A percentile compares a stretch with the other conserved stretches of the same genome.
Evolutionary conservation across 2,329 filamentous ascomycete species (phyloP).

Genomic region (Blumeria hordei): DNA sequence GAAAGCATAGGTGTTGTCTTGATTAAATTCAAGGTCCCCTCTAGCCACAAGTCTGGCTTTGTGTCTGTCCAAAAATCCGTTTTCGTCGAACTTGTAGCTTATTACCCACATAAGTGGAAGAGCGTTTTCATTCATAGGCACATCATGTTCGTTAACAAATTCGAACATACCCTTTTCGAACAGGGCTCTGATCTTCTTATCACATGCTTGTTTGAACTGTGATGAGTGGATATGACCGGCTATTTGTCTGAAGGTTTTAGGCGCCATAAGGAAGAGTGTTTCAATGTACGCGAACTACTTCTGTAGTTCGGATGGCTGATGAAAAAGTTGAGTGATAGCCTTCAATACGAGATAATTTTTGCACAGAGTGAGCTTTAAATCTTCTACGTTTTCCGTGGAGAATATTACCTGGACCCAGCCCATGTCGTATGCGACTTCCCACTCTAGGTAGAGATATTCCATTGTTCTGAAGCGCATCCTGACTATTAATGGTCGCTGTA

Average conservation of each 20-base stretch:
- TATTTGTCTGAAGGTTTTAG: background rate
- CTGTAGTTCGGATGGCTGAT: background rate
- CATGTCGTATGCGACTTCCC: background rate
- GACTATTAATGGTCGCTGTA: too few relatives aligned
- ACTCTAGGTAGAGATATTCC: too few relatives aligned
- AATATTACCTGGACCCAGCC: background rate
- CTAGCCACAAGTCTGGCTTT: slow-evolving; percentile 9
- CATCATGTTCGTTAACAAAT: background rate
- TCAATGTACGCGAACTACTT: background rate
- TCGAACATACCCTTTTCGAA: too few relatives aligned
- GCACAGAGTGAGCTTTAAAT: background rate
- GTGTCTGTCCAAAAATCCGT: slow-evolving; percentile 7
- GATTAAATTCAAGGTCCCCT: slow-evolving; percentile 6
- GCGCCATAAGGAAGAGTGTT: background rate
- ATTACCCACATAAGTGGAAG: slow-evolving; percentile 8
- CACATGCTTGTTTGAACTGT: background rate
- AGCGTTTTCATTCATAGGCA: background rate
- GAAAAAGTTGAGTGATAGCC: background rate
- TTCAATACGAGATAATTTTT: background rate
- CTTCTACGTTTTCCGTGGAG: background rate
- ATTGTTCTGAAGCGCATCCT: too few relatives aligned
- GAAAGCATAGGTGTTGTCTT: background rate
- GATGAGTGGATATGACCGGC: background rate
- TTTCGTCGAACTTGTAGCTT: slow-evolving; percentile 10
- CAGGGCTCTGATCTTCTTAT: background rate